Conservation (phyloP, 345 rosid species). For the Ceriops decandra region DNA sequence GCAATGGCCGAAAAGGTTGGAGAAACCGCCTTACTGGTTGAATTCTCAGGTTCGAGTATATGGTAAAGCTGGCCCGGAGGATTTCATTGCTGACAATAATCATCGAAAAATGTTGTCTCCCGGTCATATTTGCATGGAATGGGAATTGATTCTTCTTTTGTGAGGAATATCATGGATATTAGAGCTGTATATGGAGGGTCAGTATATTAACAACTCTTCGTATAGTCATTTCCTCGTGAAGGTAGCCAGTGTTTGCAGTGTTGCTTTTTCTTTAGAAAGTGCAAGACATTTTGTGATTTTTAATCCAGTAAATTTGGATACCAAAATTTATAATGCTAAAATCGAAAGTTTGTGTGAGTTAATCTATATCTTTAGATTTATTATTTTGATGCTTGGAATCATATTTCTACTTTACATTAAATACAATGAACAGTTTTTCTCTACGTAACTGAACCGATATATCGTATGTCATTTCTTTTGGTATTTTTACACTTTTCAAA, state of each 20-base stretch:
- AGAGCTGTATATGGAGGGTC: conserved; percentile 92
- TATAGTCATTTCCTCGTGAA: background rate
- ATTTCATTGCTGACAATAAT: conserved; percentile 54
- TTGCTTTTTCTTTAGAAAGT: background rate
- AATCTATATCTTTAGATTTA: background rate
- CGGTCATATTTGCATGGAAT: conserved; percentile 53
- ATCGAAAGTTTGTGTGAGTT: background rate
- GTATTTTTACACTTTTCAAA: conserved; percentile 8
- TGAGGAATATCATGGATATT: conserved; percentile 91
- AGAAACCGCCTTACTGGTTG: conserved; percentile 66
- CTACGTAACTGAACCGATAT: background rate
- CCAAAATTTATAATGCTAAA: background rate
- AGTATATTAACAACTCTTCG: conserved; percentile 18
- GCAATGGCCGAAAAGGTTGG: conserved; percentile 54
- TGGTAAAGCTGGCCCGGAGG: conserved; percentile 64
- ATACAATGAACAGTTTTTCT: too few species aligned
- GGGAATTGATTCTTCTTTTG: conserved; percentile 59
- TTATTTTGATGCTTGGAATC: too few species aligned
- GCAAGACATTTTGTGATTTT: background rate
- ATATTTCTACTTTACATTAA: too few species aligned
- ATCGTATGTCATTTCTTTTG: too few species aligned
- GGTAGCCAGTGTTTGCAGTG: background rate
- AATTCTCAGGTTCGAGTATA: conserved; percentile 55
- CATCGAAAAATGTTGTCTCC: conserved; percentile 65
- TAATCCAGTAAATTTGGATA: background rate